A percentile compares a stretch with the other conserved stretches of the same genome.
These are phyloP conservation scores for Mariannaea elegans DNA, from an alignment of 2,329 filamentous ascomycete genomes.

Conservation along the genomic window DNA sequence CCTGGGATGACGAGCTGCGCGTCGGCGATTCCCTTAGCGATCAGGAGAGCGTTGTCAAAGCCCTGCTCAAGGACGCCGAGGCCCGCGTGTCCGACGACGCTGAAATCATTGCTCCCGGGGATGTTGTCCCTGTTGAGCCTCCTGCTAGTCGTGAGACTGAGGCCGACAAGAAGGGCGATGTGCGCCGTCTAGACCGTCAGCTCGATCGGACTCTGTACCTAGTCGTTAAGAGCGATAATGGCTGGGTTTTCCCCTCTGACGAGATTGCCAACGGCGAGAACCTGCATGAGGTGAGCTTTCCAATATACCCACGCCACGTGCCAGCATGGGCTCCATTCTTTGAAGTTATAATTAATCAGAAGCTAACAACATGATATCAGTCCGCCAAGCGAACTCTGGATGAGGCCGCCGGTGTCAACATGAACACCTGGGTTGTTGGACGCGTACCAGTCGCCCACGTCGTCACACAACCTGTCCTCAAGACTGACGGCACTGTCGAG, in stretches of 20 bases:
- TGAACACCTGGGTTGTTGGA: constrained; percentile 98
- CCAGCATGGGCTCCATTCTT: background rate
- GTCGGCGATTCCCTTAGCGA: constrained; percentile 75
- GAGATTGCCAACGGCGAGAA: constrained; percentile 75
- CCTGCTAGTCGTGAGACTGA: constrained; percentile 77
- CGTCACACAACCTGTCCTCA: constrained; percentile 62
- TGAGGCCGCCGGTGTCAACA: constrained; percentile 85
- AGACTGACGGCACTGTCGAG: constrained; percentile 52
- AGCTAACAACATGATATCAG: constrained; percentile 56
- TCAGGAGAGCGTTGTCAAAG: constrained; percentile 71
- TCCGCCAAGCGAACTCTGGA: constrained; percentile 82
- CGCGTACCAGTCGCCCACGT: constrained; percentile 88
- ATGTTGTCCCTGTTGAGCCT: constrained; percentile 73
- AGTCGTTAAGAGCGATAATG: constrained; percentile 77
- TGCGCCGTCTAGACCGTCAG: constrained; percentile 79
- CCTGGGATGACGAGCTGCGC: constrained; percentile 92
- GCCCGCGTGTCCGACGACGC: constrained; percentile 67
- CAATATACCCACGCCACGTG: background rate
- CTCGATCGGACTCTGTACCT: constrained; percentile 88
- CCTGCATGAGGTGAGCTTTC: constrained; percentile 77
- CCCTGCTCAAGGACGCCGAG: constrained; percentile 80
- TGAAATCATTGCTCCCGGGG: constrained; percentile 64
- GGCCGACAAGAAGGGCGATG: constrained; percentile 79
- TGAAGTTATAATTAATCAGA: no score
- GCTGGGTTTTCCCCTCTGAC: constrained; percentile 86